Conservation (phyloP, 768 basidiomycete genomes). For the Amanita pallidorosea region DNA sequence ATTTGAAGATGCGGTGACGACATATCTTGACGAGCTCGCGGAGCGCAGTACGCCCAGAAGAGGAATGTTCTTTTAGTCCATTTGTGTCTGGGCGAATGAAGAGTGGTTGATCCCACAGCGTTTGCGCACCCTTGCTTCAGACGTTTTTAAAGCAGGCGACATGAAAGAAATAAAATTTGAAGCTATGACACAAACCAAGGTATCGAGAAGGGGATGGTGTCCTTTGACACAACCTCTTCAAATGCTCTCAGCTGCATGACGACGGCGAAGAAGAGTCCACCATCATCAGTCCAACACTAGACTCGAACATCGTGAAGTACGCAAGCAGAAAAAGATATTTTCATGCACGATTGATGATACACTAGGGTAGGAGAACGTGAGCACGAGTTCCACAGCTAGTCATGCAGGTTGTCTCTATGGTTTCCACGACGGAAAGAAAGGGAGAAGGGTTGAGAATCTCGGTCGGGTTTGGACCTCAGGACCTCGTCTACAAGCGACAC, state of each 20-base stretch:
- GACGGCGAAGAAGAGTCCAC: no score
- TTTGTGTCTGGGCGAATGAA: constrained; percentile 7
- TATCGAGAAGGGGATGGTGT: no score
- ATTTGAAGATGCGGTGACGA: constrained; percentile 44
- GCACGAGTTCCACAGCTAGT: constrained; percentile 68
- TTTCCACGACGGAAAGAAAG: constrained; percentile 49
- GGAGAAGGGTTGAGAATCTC: constrained; percentile 67
- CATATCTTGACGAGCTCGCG: constrained; percentile 55
- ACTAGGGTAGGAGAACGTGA: constrained; percentile 9
- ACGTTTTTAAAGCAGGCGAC: constrained; percentile 29
- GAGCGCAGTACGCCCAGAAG: constrained; percentile 59
- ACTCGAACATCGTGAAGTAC: no score
- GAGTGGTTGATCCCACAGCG: not conserved
- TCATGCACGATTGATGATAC: no score
- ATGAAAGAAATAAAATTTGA: constrained; percentile 47
- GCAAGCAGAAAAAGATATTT: no score
- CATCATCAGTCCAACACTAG: no score
- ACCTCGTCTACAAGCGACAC: constrained; percentile 63
- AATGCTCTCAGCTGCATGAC: no score
- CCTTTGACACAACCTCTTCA: no score
- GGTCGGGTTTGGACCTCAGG: constrained; percentile 81
- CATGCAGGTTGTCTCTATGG: constrained; percentile 57
- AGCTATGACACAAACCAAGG: constrained; percentile 8
- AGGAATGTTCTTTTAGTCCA: constrained; percentile 86
- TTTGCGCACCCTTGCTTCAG: constrained; percentile 46